phyloP scores from a whole-genome alignment of 2,329 filamentous ascomycete genomes.

The Aspergillus carbonarius region DNA sequence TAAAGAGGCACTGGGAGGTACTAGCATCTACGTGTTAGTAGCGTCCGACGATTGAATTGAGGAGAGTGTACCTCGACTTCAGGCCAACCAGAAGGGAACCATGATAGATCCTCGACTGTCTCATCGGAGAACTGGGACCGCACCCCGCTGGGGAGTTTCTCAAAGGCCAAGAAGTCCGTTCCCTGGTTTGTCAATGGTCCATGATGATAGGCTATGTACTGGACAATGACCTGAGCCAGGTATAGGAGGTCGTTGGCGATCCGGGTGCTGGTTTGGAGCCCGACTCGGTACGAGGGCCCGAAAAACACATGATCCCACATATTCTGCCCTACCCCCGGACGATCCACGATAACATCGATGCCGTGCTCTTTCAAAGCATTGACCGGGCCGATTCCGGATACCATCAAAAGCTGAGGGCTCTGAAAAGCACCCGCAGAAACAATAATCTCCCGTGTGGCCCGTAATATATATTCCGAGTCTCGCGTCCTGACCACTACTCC shows the following conservation, averaged over 20 bases:
- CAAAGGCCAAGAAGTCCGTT: conserved; percentile 32
- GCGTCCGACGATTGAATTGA: not conserved
- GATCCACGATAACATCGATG: conserved; percentile 28
- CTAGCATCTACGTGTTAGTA: conserved; percentile 9
- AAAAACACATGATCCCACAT: conserved; percentile 37
- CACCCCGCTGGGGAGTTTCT: conserved; percentile 28
- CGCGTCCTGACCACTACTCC: conserved; percentile 48
- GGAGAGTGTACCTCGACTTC: conserved; percentile 32
- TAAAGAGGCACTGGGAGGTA: conserved; percentile 30
- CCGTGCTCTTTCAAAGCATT: conserved; percentile 21
- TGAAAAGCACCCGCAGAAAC: conserved; percentile 55
- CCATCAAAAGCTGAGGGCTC: conserved; percentile 55
- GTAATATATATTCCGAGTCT: conserved; percentile 46
- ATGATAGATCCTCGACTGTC: conserved; percentile 22
- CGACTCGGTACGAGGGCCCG: conserved; percentile 30
- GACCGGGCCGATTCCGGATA: conserved; percentile 50
- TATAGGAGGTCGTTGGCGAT: conserved; percentile 16
- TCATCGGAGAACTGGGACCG: conserved; percentile 20
- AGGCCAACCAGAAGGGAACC: conserved; percentile 40
- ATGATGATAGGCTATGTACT: conserved; percentile 20
- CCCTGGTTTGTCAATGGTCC: conserved; percentile 31
- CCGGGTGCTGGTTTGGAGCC: conserved; percentile 24
- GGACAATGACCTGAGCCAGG: conserved; percentile 14
- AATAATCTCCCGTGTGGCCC: conserved; percentile 51
- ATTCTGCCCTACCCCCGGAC: conserved; percentile 40